phyloP scores from a whole-genome alignment of 129 eudicot genomes.

The Mikania micrantha region DNA sequence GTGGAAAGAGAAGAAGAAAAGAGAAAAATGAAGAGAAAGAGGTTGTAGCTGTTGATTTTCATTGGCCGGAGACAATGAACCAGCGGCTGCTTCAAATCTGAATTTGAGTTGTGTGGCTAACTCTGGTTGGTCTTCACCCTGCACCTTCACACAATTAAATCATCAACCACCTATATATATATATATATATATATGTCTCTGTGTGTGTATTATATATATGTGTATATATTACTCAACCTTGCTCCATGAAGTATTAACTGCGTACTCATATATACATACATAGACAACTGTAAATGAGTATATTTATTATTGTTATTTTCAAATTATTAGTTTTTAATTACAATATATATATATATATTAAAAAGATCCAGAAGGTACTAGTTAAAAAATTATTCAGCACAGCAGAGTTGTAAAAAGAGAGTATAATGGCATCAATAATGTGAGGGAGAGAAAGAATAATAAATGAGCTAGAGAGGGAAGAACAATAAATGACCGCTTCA shows the following conservation, averaged over 20 bases:
- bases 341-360: background rate
- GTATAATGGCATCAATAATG: constrained; percentile 31
- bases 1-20: constrained; percentile 32
- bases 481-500: constrained; percentile 27
- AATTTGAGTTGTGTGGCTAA: constrained; percentile 38
- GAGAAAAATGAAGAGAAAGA: constrained; percentile 27
- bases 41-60: constrained; percentile 32
- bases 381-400: background rate
- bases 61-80: constrained; percentile 18
- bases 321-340: no score
- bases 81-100: background rate
- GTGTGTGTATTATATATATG: no score
- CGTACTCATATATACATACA: no score
- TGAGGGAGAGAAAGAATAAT: constrained; percentile 21
- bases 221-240: no score
- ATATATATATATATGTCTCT: constrained; percentile 3
- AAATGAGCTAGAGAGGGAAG: constrained; percentile 13
- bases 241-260: no score
- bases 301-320: background rate
- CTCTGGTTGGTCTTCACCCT: constrained; percentile 63
- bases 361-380: background rate
- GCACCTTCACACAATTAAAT: constrained; percentile 25
- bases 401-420: constrained; percentile 19
- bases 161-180: constrained; percentile 18
- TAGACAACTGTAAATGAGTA: constrained; percentile 16